Evolutionary conservation across 805 yeast species (phyloP).

Genomic region (Kodamaea hsintzibuensis): DNA sequence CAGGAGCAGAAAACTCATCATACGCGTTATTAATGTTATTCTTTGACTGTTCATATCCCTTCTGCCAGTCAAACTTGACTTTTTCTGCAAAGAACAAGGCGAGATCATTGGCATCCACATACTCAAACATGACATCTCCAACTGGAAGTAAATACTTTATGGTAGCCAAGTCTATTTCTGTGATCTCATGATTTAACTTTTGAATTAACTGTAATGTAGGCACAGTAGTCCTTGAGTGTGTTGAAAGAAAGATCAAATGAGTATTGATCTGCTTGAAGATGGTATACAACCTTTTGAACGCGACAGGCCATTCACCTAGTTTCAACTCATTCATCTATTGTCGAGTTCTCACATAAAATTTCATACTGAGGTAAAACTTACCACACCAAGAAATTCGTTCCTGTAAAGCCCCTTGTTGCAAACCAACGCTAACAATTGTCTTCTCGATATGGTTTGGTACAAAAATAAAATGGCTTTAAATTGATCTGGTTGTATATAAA

Average conservation of each 20-base stretch:
- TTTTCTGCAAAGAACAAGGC: slow-evolving; percentile 44
- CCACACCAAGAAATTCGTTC: background rate
- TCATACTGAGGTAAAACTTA: background rate
- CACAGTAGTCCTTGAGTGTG: slow-evolving; percentile 35
- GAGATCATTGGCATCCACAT: slow-evolving; percentile 75
- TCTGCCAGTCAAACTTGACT: slow-evolving; percentile 36
- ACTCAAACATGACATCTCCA: slow-evolving; percentile 65
- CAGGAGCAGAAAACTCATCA: slow-evolving; percentile 50
- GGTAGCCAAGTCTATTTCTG: slow-evolving; percentile 60
- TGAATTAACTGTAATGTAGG: slow-evolving; percentile 31
- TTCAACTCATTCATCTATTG: background rate
- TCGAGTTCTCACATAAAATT: background rate
- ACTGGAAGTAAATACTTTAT: slow-evolving; percentile 63
- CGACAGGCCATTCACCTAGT: slow-evolving; percentile 4
- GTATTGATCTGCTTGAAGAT: slow-evolving; percentile 34
- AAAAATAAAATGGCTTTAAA: background rate
- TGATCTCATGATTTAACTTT: slow-evolving; percentile 31
- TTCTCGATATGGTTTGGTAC: background rate
- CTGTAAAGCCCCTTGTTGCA: slow-evolving; percentile 1
- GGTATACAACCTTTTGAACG: slow-evolving; percentile 10
- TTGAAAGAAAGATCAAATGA: slow-evolving; percentile 40
- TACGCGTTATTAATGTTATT: slow-evolving; percentile 48
- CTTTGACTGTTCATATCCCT: slow-evolving; percentile 36
- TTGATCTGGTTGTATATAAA: background rate
- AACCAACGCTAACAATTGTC: background rate